Evolutionary conservation across 495 filamentous ascomycete species (phyloP), one percentile per base, ranked within the genome.

Genomic region (Gamarada debralockiae): DNA sequence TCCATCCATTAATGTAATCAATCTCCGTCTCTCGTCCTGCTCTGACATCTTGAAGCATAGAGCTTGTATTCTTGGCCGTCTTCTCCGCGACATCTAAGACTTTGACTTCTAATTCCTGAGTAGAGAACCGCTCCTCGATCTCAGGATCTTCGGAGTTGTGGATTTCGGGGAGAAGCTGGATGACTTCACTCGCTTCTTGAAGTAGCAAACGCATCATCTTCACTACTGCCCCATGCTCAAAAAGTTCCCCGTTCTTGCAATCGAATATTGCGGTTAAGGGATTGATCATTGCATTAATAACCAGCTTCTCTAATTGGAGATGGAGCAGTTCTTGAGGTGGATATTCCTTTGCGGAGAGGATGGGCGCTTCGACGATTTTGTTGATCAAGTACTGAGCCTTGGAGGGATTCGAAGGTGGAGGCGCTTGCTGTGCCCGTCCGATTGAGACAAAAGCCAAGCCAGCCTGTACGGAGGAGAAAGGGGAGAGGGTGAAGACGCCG

Each of bases 1-100:
- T 76, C 68, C 85, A 96, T 14, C 90, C 92, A 69, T 93, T 96
- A 57, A 95, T 79, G 59, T 86, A 92, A 17, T 85, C 80, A 49
- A 96, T 81, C 66, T 95, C 91, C 2, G 89, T 95, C 46, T 66
- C 58, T 61, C 75, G 78, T 3, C 82, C 74, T 2, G 67, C 67
- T 27, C 70, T 65, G 17, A 92, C 74, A 66, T 96, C 91, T 62
- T 90, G 86, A 20, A 89, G 64, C 90, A 96, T 96, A 2, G 81
- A 84, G 61, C 85, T 90, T 33, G 74, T 76, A 62, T 95, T 92
- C 31, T 75, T 67, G 1, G 68, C 71, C 1, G 86, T 92, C 55
- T 73, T 76, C n/a, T 72, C 65, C 6, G 79, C 82, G 6, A 88
- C 74, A 20, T 70, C 57, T 18, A 82, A 70, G 1, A 81, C 77